These are phyloP conservation scores for Gomphus sp. DNA, from an alignment of 1,284 basidiomycete genomes.

Conservation along the genomic window DNA sequence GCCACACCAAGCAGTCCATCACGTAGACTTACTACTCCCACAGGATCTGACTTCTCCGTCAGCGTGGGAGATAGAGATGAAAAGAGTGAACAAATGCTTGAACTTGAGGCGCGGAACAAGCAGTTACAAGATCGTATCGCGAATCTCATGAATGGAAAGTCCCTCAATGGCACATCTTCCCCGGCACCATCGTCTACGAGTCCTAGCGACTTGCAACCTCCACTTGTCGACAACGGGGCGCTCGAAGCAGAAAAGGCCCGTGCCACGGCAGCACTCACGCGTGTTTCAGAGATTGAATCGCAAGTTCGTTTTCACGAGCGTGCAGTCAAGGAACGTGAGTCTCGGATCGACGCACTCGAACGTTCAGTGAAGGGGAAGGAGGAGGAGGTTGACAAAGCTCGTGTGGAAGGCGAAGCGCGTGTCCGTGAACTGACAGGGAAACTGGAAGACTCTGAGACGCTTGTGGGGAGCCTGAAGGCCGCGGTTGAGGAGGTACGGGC, in stretches of 20 bases:
- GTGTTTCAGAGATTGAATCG: conserved; percentile 38
- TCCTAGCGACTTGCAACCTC: neutral
- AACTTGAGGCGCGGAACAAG: conserved; percentile 31
- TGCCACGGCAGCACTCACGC: conserved; percentile 24
- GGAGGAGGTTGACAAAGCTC: conserved; percentile 36
- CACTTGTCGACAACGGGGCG: conserved; percentile 20
- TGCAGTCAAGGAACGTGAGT: conserved; percentile 40
- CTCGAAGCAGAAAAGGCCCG: conserved; percentile 30
- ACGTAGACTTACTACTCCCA: conserved; percentile 4
- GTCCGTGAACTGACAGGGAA: conserved; percentile 38
- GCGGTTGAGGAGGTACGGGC: conserved; percentile 41
- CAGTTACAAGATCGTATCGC: conserved; percentile 46
- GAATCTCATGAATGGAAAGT: conserved; percentile 27
- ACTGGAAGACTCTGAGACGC: conserved; percentile 35
- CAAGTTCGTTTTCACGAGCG: conserved; percentile 37
- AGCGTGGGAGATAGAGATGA: conserved; percentile 5
- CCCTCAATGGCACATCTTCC: conserved; percentile 5
- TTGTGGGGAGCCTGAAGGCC: conserved; percentile 40
- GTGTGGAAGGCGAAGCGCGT: conserved; percentile 35
- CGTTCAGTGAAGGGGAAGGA: conserved; percentile 33
- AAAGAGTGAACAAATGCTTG: conserved; percentile 16
- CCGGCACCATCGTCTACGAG: conserved; percentile 2
- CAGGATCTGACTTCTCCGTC: conserved; percentile 7
- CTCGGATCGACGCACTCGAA: conserved; percentile 41
- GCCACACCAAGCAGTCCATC: conserved; percentile 12